phyloP scores from a whole-genome alignment of 1,139 yeast genomes.

The Barnettozyma hawaiiensis region DNA sequence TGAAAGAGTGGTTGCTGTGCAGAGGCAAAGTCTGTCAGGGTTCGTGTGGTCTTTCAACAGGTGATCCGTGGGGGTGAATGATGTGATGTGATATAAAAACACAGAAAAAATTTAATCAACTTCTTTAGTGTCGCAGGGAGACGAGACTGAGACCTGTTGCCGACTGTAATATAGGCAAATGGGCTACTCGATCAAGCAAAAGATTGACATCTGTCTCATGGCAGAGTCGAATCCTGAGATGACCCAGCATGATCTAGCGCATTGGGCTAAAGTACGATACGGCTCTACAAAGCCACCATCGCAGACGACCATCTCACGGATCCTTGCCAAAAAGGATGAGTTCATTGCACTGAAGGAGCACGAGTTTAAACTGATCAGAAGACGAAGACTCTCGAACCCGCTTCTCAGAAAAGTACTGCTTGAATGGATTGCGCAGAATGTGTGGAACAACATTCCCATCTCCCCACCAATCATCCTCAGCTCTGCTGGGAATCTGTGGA shows the following conservation, averaged over 20 bases:
- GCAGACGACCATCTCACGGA: slow-evolving; percentile 62
- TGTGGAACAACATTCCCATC: slow-evolving; percentile 62
- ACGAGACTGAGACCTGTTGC: background rate
- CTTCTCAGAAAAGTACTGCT: slow-evolving; percentile 50
- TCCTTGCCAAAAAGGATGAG: slow-evolving; percentile 52
- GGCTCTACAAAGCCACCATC: slow-evolving; percentile 52
- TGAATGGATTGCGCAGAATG: slow-evolving; percentile 65
- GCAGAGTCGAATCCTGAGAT: slow-evolving; percentile 60
- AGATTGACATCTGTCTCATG: slow-evolving; percentile 61
- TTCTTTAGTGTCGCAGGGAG: no score
- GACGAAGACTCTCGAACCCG: slow-evolving; percentile 53
- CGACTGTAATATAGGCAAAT: no score
- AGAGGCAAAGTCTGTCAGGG: no score
- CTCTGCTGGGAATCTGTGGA: slow-evolving; percentile 64
- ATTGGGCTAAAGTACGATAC: slow-evolving; percentile 56
- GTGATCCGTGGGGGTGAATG: no score
- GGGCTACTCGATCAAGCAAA: slow-evolving; percentile 60
- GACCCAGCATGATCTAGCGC: slow-evolving; percentile 64
- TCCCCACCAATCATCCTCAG: slow-evolving; percentile 59
- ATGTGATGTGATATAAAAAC: no score
- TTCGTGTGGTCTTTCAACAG: no score
- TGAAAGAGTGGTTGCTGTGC: no score
- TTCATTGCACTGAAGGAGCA: slow-evolving; percentile 54
- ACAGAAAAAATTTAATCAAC: no score
- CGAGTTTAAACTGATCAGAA: slow-evolving; percentile 48